These are phyloP conservation scores for Termitomyces sp. DNA, from an alignment of 768 basidiomycete genomes.

Conservation along the genomic window DNA sequence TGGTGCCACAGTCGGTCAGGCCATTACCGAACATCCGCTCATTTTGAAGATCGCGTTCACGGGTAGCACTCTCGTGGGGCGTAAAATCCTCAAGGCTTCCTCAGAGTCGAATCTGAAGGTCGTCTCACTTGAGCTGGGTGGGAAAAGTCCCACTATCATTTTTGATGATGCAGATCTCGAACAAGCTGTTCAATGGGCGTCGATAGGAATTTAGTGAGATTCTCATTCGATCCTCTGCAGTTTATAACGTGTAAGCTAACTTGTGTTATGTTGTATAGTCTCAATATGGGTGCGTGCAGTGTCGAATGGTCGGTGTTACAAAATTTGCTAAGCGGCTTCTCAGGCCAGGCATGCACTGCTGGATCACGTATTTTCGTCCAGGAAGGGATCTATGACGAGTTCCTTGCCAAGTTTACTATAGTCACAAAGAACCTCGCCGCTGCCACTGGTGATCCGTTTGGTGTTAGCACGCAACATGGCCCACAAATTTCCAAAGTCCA, in stretches of 20 bases:
- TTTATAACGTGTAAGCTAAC: not conserved
- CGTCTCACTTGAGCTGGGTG: slow-evolving; percentile 78
- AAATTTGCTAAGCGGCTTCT: not conserved
- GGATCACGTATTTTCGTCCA: slow-evolving; percentile 85
- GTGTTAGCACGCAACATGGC: slow-evolving; percentile 51
- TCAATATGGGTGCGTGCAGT: slow-evolving; percentile 30
- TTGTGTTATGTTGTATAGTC: slow-evolving; percentile 5
- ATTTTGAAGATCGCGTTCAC: slow-evolving; percentile 82
- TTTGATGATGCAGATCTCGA: slow-evolving; percentile 73
- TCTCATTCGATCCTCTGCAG: not conserved
- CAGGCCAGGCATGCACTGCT: slow-evolving; percentile 66
- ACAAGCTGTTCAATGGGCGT: slow-evolving; percentile 67
- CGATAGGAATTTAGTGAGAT: slow-evolving; percentile 68
- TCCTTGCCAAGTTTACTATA: slow-evolving; percentile 53
- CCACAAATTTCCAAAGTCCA: slow-evolving; percentile 70
- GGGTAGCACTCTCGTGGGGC: slow-evolving; percentile 70
- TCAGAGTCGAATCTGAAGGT: slow-evolving; percentile 81
- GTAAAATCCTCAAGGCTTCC: slow-evolving; percentile 75
- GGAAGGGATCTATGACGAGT: slow-evolving; percentile 71
- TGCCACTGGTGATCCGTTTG: slow-evolving; percentile 63
- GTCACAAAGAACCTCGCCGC: slow-evolving; percentile 41
- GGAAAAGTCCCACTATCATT: slow-evolving; percentile 67
- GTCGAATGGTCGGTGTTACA: not conserved
- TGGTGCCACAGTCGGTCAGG: slow-evolving; percentile 54
- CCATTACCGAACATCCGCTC: slow-evolving; percentile 50